These are phyloP conservation scores for Blastocystis sp. DNA, from an alignment of 352 stramenopile genomes.

Conservation along the genomic window DNA sequence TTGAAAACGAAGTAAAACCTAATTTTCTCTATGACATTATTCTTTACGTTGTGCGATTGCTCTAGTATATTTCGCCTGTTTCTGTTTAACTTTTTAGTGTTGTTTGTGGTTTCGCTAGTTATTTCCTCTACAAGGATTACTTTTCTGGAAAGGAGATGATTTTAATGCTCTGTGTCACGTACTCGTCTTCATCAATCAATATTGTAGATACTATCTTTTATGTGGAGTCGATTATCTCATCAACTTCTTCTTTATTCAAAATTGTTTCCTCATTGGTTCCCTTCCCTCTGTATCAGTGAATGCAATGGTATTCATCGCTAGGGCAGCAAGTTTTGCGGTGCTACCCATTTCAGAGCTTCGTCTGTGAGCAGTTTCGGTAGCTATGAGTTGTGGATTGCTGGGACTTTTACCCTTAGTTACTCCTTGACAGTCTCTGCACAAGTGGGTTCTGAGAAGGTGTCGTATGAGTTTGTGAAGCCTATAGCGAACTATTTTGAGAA, in stretches of 20 bases:
- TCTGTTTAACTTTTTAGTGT: background rate
- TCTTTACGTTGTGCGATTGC: background rate
- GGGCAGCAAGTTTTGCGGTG: conserved; percentile 38
- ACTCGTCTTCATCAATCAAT: background rate
- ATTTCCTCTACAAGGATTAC: conserved; percentile 55
- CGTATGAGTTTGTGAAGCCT: conserved; percentile 1
- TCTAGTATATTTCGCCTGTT: background rate
- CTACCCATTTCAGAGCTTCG: background rate
- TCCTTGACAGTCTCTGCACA: background rate
- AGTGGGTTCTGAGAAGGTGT: background rate
- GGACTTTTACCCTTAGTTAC: background rate
- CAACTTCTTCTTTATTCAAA: background rate
- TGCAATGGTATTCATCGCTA: background rate
- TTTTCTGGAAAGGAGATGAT: conserved; percentile 25
- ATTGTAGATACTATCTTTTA: conserved; percentile 33
- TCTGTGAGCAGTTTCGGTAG: conserved; percentile 16
- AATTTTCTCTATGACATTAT: conserved; percentile 30
- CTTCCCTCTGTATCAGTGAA: background rate
- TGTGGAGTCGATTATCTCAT: background rate
- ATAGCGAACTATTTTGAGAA: background rate
- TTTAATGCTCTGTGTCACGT: background rate
- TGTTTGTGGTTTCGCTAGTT: conserved; percentile 14
- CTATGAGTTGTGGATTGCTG: background rate
- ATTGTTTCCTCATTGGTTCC: conserved; percentile 17
- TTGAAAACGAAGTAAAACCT: conserved; percentile 41